A percentile compares a stretch with the other conserved stretches of the same genome.
These are phyloP conservation scores for Asparagopsis taxiformis DNA, from an alignment of 31 red algal genomes.

Conservation along the genomic window DNA sequence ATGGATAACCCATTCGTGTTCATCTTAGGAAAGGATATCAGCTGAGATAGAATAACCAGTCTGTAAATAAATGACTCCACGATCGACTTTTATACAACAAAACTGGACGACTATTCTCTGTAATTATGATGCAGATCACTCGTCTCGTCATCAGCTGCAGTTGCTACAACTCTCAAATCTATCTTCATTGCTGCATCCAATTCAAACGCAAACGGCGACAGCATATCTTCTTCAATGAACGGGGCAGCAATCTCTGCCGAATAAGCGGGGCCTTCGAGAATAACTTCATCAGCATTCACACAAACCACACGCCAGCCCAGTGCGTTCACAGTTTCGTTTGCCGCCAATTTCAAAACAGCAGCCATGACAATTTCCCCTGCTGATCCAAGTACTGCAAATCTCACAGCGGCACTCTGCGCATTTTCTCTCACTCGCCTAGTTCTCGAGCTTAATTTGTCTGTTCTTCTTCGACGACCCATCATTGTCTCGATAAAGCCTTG, in stretches of 20 bases:
- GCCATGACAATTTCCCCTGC: conserved; percentile 10
- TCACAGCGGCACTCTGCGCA: neutral
- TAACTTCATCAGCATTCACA: conserved; percentile 3
- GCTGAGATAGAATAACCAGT: too few species aligned
- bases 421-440: neutral
- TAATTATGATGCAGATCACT: too few species aligned
- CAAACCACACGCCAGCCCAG: conserved; percentile 22
- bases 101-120: too few species aligned
- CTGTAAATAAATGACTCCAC: too few species aligned
- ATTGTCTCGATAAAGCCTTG: conserved; percentile 20
- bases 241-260: conserved; percentile 2
- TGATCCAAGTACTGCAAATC: conserved; percentile 9
- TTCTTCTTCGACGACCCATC: neutral
- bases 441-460: neutral
- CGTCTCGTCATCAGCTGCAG: neutral
- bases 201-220: neutral
- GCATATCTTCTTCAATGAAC: neutral
- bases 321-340: conserved; percentile 4
- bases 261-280: conserved; percentile 28
- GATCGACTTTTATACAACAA: too few species aligned
- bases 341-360: neutral
- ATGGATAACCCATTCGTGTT: too few species aligned
- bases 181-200: neutral
- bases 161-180: neutral
- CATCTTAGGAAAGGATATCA: too few species aligned